Evolutionary conservation across 176 grass and related monocot genomes (phyloP).

Genomic region (Carex myosuroides): DNA sequence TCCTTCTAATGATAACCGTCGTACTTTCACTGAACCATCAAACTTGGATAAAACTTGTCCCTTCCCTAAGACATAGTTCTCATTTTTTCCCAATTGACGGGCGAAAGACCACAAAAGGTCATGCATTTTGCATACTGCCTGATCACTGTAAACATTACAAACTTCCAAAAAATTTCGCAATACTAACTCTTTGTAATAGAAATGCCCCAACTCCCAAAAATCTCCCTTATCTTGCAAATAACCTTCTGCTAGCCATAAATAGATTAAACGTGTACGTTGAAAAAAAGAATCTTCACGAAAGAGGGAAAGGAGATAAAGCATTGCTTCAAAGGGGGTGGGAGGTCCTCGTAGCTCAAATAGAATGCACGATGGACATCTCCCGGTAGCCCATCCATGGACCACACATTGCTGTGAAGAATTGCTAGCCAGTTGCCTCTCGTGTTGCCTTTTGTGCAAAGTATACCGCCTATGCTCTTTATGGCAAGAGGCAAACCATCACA

Average conservation of each 20-base stretch:
- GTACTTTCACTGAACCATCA: neutral
- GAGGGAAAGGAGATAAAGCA: slow-evolving; percentile 31
- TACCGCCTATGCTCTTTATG: slow-evolving; percentile 34
- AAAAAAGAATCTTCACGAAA: slow-evolving; percentile 16
- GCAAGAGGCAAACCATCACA: slow-evolving; percentile 46
- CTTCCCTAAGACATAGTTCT: neutral
- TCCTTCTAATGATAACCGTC: neutral
- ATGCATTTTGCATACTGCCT: neutral
- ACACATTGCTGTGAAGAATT: neutral
- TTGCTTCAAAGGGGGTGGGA: slow-evolving; percentile 21
- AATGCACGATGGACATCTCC: slow-evolving; percentile 17
- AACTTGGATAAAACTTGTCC: too few relatives aligned
- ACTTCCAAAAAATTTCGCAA: slow-evolving; percentile 25
- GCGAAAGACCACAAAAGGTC: neutral
- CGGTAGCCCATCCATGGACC: slow-evolving; percentile 18
- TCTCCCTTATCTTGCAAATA: slow-evolving; percentile 6
- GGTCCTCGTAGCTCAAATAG: slow-evolving; percentile 23
- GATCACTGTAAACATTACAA: neutral
- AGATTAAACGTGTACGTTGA: neutral
- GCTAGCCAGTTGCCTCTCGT: neutral
- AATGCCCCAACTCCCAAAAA: neutral
- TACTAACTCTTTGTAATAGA: slow-evolving; percentile 26
- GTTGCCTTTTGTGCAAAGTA: neutral
- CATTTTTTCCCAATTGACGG: neutral
- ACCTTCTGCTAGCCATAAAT: slow-evolving; percentile 22